Base-by-base conservation (phyloP, 129 eudicot genomes). In the Escallonia rubra region DNA sequence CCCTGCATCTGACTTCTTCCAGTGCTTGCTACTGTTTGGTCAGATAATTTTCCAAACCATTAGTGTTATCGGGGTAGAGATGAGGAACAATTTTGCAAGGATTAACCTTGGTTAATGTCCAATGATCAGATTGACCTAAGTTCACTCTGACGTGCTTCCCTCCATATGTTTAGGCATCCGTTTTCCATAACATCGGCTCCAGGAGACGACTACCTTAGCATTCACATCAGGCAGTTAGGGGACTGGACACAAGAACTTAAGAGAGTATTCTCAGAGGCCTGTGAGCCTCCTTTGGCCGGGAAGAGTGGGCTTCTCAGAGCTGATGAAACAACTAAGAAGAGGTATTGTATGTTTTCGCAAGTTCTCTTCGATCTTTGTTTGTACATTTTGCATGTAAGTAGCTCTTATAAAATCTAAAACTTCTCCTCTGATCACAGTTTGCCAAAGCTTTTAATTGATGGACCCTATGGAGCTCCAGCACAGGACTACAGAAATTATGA, bases 381-480 rank as follows among this genome's bases (percentile, higher is more conserved):
- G 3, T 39, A 14, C 7, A 4, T 47, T 53, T 61, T 47, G 10
- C 42, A n/a, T 16, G 13, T 9, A 14, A 9, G 15, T 54, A 41
- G 4, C 59, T 59, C 13, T 50, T 8, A 4, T 41, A 10, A 12
- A 5, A 34, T 70, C 41, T 51, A 44, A 41, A 43, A 50, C 23
- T 50, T 61, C 38, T 51, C 65, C 58, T 14, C 59, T 48, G 16
- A 71, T 80, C 59, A 57, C 95, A 93, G 99, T 70, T 74, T 93
- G 82, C 99, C 99, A 54, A 86, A 78, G 81, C 87, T 93, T 48
- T 72, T 82, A 59, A 93, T 93, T 70, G 99, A 93, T 39, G 99
- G 99, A 55, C 99, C 99, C 2, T 93, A 93, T 65, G 99, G 99
- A 40, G 96, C 99, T 57, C 96, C 99, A 57, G 99, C 99, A 47